phyloP scores from a whole-genome alignment of 495 filamentous ascomycete genomes.

The Talaromyces stipitatus region DNA sequence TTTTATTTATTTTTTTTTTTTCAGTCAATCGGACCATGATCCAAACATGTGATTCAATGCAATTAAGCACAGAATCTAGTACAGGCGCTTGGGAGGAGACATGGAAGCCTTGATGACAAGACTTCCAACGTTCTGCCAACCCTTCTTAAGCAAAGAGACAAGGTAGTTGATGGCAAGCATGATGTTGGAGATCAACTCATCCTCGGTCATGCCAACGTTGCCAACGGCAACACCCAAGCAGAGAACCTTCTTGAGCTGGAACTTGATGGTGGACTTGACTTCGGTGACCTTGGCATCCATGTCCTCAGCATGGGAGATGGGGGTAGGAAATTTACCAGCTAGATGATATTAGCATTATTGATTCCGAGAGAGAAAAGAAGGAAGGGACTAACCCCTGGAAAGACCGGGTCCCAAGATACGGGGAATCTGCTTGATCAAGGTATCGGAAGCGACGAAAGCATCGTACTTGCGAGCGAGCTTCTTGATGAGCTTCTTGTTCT shows the following conservation, averaged over 20 bases:
- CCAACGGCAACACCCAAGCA: slow-evolving; percentile 98
- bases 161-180: slow-evolving; percentile 99
- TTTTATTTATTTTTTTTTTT: neutral
- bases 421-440: slow-evolving; percentile 98
- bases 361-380: neutral
- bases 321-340: slow-evolving; percentile 99
- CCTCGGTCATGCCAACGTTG: slow-evolving; percentile 94
- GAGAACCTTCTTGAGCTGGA: slow-evolving; percentile 99
- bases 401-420: slow-evolving; percentile 98
- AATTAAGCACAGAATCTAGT: slow-evolving; percentile 52
- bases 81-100: slow-evolving; percentile 93
- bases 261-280: slow-evolving; percentile 99
- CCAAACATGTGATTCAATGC: neutral
- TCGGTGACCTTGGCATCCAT: slow-evolving; percentile 89
- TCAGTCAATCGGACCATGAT: neutral
- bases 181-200: slow-evolving; percentile 93
- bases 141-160: slow-evolving; percentile 98
- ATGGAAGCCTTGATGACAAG: slow-evolving; percentile 99
- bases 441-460: slow-evolving; percentile 93
- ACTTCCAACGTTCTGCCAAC: slow-evolving; percentile 99
- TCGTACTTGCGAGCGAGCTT: slow-evolving; percentile 99
- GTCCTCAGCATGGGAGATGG: slow-evolving; percentile 92
- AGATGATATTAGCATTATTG: slow-evolving; percentile 10
- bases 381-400: slow-evolving; percentile 69
- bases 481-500: slow-evolving; percentile 99